Conservation (phyloP, 1,284 basidiomycete genomes). For the Ceratobasidium papillatum region DNA sequence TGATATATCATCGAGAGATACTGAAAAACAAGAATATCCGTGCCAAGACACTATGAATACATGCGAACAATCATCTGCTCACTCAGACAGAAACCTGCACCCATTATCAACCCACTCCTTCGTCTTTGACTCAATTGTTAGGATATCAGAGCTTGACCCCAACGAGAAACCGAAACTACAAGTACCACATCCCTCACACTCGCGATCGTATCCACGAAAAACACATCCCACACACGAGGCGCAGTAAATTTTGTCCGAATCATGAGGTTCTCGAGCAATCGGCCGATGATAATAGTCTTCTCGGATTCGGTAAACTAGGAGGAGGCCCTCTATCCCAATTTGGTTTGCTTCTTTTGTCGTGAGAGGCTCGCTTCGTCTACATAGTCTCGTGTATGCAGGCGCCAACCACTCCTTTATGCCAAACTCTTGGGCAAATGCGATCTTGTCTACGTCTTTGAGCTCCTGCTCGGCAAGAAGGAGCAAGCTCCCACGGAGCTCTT, state of each 20-base stretch:
- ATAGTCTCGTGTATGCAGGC: conserved; percentile 30
- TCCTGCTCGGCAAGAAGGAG: background rate
- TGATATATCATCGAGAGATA: too few species aligned
- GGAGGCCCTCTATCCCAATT: background rate
- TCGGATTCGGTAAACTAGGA: conserved; percentile 13
- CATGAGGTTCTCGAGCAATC: background rate
- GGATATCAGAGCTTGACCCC: too few species aligned
- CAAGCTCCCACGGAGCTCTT: background rate
- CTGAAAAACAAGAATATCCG: too few species aligned
- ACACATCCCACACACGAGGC: background rate
- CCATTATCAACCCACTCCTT: background rate
- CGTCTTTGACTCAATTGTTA: background rate
- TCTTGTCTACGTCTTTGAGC: conserved; percentile 41
- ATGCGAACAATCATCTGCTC: too few species aligned
- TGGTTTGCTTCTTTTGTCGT: conserved; percentile 16
- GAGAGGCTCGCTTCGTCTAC: conserved; percentile 12
- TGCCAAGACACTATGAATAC: too few species aligned
- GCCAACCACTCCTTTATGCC: conserved; percentile 31
- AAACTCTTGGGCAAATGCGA: conserved; percentile 17
- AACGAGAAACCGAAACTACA: too few species aligned
- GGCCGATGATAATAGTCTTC: background rate
- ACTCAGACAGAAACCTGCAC: too few species aligned
- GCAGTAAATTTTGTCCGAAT: background rate
- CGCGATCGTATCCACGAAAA: too few species aligned
- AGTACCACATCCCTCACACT: too few species aligned